Evolutionary conservation across 768 basidiomycete species (phyloP), one percentile per base, ranked within the genome.

Genomic region (Dioszegia aurantiaca): DNA sequence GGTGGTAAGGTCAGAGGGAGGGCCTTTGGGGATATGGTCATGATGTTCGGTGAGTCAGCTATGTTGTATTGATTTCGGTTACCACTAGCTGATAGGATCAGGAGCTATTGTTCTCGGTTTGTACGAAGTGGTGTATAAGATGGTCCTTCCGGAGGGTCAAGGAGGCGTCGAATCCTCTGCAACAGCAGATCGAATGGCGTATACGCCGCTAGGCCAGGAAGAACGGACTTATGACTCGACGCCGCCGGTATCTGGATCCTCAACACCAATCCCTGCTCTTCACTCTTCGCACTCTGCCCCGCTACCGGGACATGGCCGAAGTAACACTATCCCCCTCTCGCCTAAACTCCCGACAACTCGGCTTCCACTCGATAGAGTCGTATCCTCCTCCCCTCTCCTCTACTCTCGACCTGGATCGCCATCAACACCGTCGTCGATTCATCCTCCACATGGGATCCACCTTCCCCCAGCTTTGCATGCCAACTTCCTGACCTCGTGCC

Each of bases 401-500:
- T 12, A 47, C 19, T 42, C 40, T 8, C 40, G 21, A 4, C 36
- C 39, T 19, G 59, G 40, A 36, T 5, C 30, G n/a, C 55, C 26
- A 23, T 23, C 57, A 58, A 14, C n/a, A n/a, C n/a, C n/a, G n/a
- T 8, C 16, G 4, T 12, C 40, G 9, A 36, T 16, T 21, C 37
- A 16, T n/a, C 55, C 8, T 3, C 46, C 21, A 51, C 52, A 42
- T 37, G 21, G 40, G 9, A n/a, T 14, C 14, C 33, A 33, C 6
- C 44, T 87, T 0, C 89, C 90, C 4, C 88, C 92, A 62, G 90
- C 89, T 21, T 80, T 95, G 17, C 83, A 92, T 77, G 81, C 93
- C 28, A 94, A 93, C 69, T 76, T 90, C 55, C 68, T 94, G 45
- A 91, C 89, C 2, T 84, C 86, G 24, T 77, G 82, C 48, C 86